Evolutionary conservation across 495 filamentous ascomycete genomes (phyloP).

Genomic region (Penicillium diatomitis): DNA sequence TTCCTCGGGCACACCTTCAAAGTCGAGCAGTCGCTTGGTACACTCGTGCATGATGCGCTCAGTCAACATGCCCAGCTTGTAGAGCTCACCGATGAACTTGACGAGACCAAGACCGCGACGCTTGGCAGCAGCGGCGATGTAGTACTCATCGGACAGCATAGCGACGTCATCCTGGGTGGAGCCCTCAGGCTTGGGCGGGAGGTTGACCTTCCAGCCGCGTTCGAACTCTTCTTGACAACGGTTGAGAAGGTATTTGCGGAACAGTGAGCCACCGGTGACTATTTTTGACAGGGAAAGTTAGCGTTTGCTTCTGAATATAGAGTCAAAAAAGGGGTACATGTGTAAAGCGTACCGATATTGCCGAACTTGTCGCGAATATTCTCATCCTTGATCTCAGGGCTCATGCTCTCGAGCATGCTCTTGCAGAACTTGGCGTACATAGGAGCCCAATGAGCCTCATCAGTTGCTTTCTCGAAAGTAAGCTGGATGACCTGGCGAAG

Average conservation of each 20-base stretch:
- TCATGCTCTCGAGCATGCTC: conserved; percentile 94
- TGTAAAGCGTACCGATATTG: conserved; percentile 38
- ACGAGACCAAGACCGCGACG: conserved; percentile 94
- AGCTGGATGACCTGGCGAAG: conserved; percentile 96
- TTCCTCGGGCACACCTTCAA: conserved; percentile 87
- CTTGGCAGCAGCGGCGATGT: conserved; percentile 90
- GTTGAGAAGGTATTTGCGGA: conserved; percentile 98
- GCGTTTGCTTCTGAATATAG: background rate
- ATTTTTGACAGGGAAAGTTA: background rate
- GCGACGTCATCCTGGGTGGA: conserved; percentile 54
- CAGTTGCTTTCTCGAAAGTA: conserved; percentile 97
- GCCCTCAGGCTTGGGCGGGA: conserved; percentile 75
- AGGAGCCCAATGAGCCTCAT: conserved; percentile 96
- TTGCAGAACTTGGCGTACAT: conserved; percentile 99
- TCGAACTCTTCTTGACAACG: conserved; percentile 99
- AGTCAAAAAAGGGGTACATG: too few relatives aligned
- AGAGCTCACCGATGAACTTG: conserved; percentile 98
- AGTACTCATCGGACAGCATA: conserved; percentile 96
- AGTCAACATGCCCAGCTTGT: conserved; percentile 97
- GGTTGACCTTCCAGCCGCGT: conserved; percentile 89
- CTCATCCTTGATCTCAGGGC: conserved; percentile 89
- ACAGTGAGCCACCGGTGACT: conserved; percentile 84
- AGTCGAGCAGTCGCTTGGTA: conserved; percentile 92
- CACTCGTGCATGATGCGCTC: conserved; percentile 99
- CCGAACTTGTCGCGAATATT: conserved; percentile 78